These are phyloP conservation scores for Boletus sp. DNA, from an alignment of 768 basidiomycete genomes.

Conservation along the genomic window DNA sequence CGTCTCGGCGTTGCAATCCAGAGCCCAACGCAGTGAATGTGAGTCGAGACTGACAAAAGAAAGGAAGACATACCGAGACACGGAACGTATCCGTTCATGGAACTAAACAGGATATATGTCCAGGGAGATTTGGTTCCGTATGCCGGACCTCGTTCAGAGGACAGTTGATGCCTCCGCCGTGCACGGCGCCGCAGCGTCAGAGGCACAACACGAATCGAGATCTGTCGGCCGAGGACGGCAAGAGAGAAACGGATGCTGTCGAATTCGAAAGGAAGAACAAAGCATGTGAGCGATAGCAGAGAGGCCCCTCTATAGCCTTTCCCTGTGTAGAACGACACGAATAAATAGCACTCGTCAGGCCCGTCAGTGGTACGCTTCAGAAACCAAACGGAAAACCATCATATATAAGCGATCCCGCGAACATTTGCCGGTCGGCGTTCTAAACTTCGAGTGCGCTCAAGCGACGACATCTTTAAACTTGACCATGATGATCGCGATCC, in stretches of 20 bases:
- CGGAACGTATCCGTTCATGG: no score
- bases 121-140: neutral
- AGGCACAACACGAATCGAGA: slow-evolving; percentile 10
- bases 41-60: neutral
- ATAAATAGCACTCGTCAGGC: neutral
- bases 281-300: neutral
- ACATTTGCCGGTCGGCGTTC: slow-evolving; percentile 28
- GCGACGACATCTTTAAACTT: slow-evolving; percentile 28
- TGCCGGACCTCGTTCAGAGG: neutral
- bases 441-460: slow-evolving; percentile 18
- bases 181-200: slow-evolving; percentile 16
- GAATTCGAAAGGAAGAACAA: neutral
- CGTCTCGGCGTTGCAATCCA: neutral
- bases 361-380: neutral
- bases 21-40: neutral
- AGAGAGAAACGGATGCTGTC: slow-evolving; percentile 1
- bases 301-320: neutral
- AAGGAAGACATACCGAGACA: slow-evolving; percentile 1
- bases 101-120: neutral
- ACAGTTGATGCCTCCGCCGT: slow-evolving; percentile 1
- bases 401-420: slow-evolving; percentile 33
- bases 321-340: neutral
- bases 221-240: neutral
- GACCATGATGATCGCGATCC: slow-evolving; percentile 28
- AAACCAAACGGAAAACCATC: neutral